Evolutionary conservation across 2,329 filamentous ascomycete genomes (phyloP).

Genomic region (Alternaria triticimaculans): DNA sequence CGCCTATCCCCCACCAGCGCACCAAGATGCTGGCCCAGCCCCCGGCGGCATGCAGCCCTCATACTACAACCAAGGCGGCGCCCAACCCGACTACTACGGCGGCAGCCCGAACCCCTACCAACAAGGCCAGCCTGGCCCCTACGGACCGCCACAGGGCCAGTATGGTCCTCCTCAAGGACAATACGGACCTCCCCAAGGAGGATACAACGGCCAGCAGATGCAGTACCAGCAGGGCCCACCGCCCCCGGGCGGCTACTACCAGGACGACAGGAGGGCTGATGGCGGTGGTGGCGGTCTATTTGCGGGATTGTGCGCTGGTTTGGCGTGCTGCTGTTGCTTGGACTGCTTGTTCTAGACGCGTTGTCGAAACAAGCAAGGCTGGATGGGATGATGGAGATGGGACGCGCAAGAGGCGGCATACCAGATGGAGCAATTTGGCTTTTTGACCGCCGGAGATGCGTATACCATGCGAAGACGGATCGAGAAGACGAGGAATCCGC

Average conservation of each 20-base stretch:
- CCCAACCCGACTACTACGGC: conserved; percentile 28
- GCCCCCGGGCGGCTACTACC: conserved; percentile 49
- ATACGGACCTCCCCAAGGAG: conserved; percentile 26
- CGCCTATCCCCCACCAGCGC: conserved; percentile 42
- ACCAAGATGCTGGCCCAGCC: conserved; percentile 38
- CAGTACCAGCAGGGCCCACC: conserved; percentile 44
- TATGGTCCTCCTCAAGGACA: conserved; percentile 32
- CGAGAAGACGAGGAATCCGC: not conserved
- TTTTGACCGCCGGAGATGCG: not conserved
- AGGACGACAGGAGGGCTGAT: conserved; percentile 38
- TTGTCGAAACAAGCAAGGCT: not conserved
- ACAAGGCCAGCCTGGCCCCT: conserved; percentile 29
- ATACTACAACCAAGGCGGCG: conserved; percentile 26
- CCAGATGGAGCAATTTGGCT: not conserved
- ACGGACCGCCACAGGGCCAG: conserved; percentile 24
- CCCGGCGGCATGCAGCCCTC: conserved; percentile 21
- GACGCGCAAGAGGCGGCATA: not conserved
- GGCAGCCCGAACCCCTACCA: conserved; percentile 32
- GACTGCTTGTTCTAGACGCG: conserved; percentile 56
- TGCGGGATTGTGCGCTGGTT: conserved; percentile 51
- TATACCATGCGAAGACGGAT: not conserved
- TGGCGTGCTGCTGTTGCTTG: conserved; percentile 61
- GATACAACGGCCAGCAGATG: conserved; percentile 46
- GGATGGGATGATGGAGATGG: not conserved
- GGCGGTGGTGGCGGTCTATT: conserved; percentile 50